phyloP scores from a whole-genome alignment of 1,284 basidiomycete species.

The Cronartium ribicola region DNA sequence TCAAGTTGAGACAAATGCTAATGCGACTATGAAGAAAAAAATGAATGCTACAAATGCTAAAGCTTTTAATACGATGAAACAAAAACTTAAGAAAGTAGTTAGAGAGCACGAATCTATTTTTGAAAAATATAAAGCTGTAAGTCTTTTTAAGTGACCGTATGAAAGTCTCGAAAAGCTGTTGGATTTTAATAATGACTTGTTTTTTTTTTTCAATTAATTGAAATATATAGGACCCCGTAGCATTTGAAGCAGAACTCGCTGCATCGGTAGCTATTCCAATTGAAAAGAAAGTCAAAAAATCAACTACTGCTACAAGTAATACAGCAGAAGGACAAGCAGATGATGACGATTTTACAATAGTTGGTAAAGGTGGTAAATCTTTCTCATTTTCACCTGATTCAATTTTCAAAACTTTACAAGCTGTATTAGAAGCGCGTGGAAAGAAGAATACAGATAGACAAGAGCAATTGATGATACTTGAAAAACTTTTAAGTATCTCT shows the following conservation, averaged over 20 bases:
- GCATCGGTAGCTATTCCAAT: conserved; percentile 57
- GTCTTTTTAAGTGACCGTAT: conserved; percentile 45
- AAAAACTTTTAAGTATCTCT: conserved; percentile 80
- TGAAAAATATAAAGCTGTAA: conserved; percentile 71
- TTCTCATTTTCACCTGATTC: conserved; percentile 79
- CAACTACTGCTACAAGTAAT: conserved; percentile 48
- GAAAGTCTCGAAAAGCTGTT: conserved; percentile 6
- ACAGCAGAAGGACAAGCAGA: conserved; percentile 48
- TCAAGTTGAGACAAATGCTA: conserved; percentile 68
- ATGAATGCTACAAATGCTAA: conserved; percentile 93
- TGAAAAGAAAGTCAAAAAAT: conserved; percentile 49
- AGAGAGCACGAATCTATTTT: conserved; percentile 86
- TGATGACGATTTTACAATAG: conserved; percentile 78
- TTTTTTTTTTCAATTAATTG: too few relatives aligned
- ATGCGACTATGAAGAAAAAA: conserved; percentile 87
- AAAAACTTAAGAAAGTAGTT: conserved; percentile 84
- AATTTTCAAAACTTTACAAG: conserved; percentile 87
- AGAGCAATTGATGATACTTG: conserved; percentile 87
- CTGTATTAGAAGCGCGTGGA: conserved; percentile 89
- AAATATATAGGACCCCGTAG: conserved; percentile 69
- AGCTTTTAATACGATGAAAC: conserved; percentile 92
- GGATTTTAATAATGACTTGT: not conserved
- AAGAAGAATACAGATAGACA: conserved; percentile 89
- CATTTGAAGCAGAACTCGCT: conserved; percentile 72
- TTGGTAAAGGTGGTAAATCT: conserved; percentile 82